Conservation (phyloP, 2,329 filamentous ascomycete genomes). For the Hypoxylon sp. region DNA sequence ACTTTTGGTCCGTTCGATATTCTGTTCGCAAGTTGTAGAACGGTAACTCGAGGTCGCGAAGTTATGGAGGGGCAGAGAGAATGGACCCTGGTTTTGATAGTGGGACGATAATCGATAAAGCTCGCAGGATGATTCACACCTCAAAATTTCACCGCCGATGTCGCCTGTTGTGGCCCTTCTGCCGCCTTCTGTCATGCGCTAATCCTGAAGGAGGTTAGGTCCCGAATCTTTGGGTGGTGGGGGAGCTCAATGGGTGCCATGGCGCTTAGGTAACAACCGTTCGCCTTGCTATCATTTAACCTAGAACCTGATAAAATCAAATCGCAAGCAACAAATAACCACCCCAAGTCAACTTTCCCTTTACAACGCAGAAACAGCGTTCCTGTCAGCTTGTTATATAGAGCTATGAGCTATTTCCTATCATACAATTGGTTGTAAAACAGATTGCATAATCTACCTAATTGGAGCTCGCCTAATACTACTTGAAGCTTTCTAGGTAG, state of each 20-base stretch:
- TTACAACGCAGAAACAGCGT: not conserved
- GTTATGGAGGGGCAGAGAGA: conserved; percentile 31
- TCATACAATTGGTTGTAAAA: not conserved
- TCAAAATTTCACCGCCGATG: conserved; percentile 39
- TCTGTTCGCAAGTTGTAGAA: conserved; percentile 7
- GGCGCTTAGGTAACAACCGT: too few species aligned
- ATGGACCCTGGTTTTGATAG: conserved; percentile 11
- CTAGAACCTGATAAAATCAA: not conserved
- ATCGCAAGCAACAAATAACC: not conserved
- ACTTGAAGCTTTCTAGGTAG: not conserved
- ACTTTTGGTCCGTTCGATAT: not conserved
- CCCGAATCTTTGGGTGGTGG: conserved; percentile 21
- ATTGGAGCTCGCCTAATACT: not conserved
- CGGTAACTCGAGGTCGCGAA: conserved; percentile 7
- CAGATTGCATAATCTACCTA: not conserved
- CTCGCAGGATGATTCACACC: conserved; percentile 37
- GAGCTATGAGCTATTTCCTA: not conserved
- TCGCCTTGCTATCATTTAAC: too few species aligned
- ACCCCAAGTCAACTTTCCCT: not conserved
- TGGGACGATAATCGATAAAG: conserved; percentile 31
- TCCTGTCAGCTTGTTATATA: not conserved
- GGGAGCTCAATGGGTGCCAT: not conserved
- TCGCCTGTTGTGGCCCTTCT: conserved; percentile 19
- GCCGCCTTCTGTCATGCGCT: conserved; percentile 22
- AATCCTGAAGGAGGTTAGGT: conserved; percentile 23